Evolutionary conservation across 371 early-diverging fungal species (phyloP).

Genomic region (Batrachochytrium dendrobatidis): DNA sequence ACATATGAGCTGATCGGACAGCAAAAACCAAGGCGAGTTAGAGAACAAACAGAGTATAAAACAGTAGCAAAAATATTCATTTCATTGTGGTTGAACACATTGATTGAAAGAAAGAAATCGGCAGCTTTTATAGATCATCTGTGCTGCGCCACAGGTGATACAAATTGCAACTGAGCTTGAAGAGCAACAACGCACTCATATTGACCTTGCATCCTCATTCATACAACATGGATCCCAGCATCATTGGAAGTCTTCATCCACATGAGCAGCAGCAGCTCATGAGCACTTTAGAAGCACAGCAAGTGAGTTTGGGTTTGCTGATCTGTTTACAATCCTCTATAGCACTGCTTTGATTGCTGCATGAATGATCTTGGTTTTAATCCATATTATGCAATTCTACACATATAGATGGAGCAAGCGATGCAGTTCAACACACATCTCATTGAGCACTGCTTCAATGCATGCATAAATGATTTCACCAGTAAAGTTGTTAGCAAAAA

Average conservation of each 20-base stretch:
- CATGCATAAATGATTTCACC: constrained; percentile 3
- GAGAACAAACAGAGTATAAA: too few relatives aligned
- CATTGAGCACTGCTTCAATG: constrained; percentile 6
- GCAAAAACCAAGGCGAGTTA: too few relatives aligned
- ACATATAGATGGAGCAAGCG: neutral
- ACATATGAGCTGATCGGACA: too few relatives aligned
- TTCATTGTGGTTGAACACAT: too few relatives aligned
- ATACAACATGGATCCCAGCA: neutral
- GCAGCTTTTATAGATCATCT: too few relatives aligned
- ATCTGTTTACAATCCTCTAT: neutral
- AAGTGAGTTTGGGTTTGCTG: neutral
- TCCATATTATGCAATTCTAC: neutral
- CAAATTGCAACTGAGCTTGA: too few relatives aligned
- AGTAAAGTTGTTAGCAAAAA: neutral
- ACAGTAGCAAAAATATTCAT: too few relatives aligned
- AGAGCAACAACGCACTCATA: too few relatives aligned
- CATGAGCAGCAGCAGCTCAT: constrained; percentile 3
- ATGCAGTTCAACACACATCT: neutral
- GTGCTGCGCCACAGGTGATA: too few relatives aligned
- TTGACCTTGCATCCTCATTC: too few relatives aligned
- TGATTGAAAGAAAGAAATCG: too few relatives aligned
- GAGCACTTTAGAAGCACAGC: neutral
- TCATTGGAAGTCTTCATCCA: neutral
- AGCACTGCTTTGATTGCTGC: neutral
- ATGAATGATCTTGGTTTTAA: neutral